Percentiles rank a stretch among this genome's conserved stretches.
phyloP scores from a whole-genome alignment of 176 grass and related monocot species.

The Phoenix roebelenii region DNA sequence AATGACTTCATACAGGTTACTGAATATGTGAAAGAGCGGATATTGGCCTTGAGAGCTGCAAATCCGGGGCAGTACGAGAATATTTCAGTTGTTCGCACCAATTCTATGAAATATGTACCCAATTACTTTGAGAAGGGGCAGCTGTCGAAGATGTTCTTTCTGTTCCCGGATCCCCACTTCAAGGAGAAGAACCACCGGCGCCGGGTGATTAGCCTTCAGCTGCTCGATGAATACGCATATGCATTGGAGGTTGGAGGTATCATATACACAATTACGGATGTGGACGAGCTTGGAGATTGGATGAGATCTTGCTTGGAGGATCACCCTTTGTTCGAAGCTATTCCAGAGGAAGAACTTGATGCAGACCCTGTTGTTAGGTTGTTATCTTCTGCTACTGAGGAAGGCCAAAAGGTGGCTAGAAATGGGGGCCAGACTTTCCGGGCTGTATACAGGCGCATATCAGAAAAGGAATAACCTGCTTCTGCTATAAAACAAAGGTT shows the following conservation, averaged over 20 bases:
- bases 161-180: slow-evolving; percentile 94
- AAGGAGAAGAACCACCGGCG: slow-evolving; percentile 95
- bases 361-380: slow-evolving; percentile 56
- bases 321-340: slow-evolving; percentile 58
- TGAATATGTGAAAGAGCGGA: slow-evolving; percentile 91
- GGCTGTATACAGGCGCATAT: slow-evolving; percentile 65
- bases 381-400: slow-evolving; percentile 69
- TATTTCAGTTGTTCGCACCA: slow-evolving; percentile 32
- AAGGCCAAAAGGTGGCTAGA: slow-evolving; percentile 81
- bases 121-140: slow-evolving; percentile 82
- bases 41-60: slow-evolving; percentile 67
- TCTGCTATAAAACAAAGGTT: too few relatives aligned
- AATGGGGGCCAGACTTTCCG: slow-evolving; percentile 81
- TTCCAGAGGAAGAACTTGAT: slow-evolving; percentile 36
- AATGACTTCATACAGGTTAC: slow-evolving; percentile 41
- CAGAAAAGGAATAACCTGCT: too few relatives aligned
- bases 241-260: slow-evolving; percentile 77
- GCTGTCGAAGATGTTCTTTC: slow-evolving; percentile 94
- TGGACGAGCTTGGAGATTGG: slow-evolving; percentile 88
- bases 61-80: slow-evolving; percentile 56
- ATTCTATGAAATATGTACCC: slow-evolving; percentile 91
- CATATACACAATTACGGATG: slow-evolving; percentile 83
- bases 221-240: slow-evolving; percentile 91
- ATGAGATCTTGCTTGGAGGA: slow-evolving; percentile 77
- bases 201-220: slow-evolving; percentile 66